Evolutionary conservation across 2,329 filamentous ascomycete genomes (phyloP), one percentile per base, ranked within the genome.

Genomic region (Biscogniauxia marginata): DNA sequence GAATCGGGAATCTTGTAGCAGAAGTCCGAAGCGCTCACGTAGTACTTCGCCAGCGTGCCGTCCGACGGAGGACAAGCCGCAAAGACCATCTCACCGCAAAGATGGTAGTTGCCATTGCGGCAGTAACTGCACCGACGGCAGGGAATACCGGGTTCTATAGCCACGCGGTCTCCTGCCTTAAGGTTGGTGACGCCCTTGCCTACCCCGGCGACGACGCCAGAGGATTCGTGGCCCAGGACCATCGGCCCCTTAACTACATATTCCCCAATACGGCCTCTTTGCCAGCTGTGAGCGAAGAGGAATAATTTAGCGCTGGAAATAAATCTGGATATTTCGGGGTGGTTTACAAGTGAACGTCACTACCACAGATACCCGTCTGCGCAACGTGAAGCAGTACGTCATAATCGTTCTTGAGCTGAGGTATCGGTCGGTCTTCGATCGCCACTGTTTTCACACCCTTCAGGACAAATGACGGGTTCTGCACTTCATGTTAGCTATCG

Each of bases 31-130:
- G 77, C 73, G 0, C 74, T 72, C 34, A 71, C 71, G 65, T 78
- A 83, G 65, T 78, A 83, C 57, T 77, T 80, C 3, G 72, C 68
- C 11, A 84, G 67, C 0, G 78, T 81, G 2, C 80, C 80, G 53
- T 80, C 73, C 55, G 74, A 73, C 0, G 79, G 79, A 0, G 80
- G 79, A 0, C 75, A 78, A 0, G 79, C 79, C 7, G 79, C 79
- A 55, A 83, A 82, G 4, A 77, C 65, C 1, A 72, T 81, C 43
- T 78, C 70, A 0, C 67, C 63, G 59, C 76, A 75, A 1, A 78
- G 64, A 45, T 79, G 74, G 63, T 79, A 79, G 2, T 50, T 43
- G 2, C 76, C 77, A 0, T 58, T 53, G 4, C 73, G 71, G 62
- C 79, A 81, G 54, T 71, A 68, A 43, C 74, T 67, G 65, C 79